Evolutionary conservation across 163 green algal species (phyloP).

Genomic region (Scenedesmus sp.): DNA sequence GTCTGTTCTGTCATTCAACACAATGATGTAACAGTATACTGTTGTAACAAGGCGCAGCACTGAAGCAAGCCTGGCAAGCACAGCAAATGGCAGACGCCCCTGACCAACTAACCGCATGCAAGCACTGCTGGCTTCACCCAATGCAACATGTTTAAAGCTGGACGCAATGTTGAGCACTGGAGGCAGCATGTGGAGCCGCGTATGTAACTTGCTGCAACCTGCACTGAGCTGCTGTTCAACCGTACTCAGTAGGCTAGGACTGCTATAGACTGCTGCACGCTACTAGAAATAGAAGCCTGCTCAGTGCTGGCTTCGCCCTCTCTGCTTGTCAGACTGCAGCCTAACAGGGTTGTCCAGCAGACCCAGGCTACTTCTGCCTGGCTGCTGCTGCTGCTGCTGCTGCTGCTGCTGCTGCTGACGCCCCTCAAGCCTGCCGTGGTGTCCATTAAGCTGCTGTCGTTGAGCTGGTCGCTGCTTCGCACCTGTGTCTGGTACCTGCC

Average conservation of each 20-base stretch:
- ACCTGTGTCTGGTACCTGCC: background rate
- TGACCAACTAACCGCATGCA: too few relatives aligned
- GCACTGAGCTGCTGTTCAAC: background rate
- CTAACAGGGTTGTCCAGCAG: background rate
- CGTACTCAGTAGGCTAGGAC: too few relatives aligned
- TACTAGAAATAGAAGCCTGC: background rate
- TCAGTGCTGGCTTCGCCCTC: background rate
- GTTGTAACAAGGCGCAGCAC: too few relatives aligned
- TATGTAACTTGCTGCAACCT: background rate
- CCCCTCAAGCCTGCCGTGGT: background rate
- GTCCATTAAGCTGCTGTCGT: background rate
- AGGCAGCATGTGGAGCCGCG: too few relatives aligned
- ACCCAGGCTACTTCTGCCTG: background rate
- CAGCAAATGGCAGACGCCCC: too few relatives aligned
- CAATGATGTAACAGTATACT: too few relatives aligned
- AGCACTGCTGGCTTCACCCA: too few relatives aligned
- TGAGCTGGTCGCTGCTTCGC: background rate
- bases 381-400: constrained; percentile 27
- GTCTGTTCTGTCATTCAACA: too few relatives aligned
- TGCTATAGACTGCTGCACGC: too few relatives aligned
- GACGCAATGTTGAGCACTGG: too few relatives aligned
- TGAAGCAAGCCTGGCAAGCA: too few relatives aligned
- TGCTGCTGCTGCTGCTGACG: background rate
- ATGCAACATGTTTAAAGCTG: too few relatives aligned
- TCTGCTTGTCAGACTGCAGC: background rate